A percentile compares a stretch with the other conserved stretches of the same genome.
These are phyloP conservation scores for Dendrobium nobile DNA, from an alignment of 106 monocot species.

Conservation along the genomic window DNA sequence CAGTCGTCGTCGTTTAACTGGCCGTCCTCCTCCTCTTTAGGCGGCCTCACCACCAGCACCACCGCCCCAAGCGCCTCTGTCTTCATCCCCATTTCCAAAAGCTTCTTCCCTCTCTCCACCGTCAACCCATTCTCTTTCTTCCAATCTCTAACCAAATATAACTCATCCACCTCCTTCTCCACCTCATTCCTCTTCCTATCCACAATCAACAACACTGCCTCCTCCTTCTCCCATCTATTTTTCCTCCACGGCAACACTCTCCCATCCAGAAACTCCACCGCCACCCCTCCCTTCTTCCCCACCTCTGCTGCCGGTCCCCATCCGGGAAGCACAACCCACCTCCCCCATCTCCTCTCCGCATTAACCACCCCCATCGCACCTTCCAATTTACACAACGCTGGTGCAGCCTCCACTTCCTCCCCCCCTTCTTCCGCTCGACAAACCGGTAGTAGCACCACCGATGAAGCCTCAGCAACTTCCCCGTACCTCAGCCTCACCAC, in stretches of 20 bases:
- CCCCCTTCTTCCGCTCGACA: conserved; percentile 36
- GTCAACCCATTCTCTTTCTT: conserved; percentile 21
- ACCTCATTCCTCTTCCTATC: conserved; percentile 47
- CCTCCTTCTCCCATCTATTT: conserved; percentile 29
- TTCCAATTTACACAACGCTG: conserved; percentile 25
- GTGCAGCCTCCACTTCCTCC: conserved; percentile 41
- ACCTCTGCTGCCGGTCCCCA: conserved; percentile 52
- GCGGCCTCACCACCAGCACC: conserved; percentile 75
- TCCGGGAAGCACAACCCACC: conserved; percentile 80
- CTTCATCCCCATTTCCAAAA: conserved; percentile 28
- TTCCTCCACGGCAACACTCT: conserved; percentile 59
- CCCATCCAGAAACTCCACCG: conserved; percentile 46
- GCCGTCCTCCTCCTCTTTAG: conserved; percentile 44
- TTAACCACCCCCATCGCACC: conserved; percentile 59
- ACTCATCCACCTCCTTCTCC: conserved; percentile 24
- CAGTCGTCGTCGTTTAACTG: conserved; percentile 47
- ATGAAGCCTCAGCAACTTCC: conserved; percentile 70
- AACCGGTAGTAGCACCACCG: conserved; percentile 63
- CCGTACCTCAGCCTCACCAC: conserved; percentile 80
- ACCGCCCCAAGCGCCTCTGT: conserved; percentile 42
- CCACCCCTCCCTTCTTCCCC: conserved; percentile 32
- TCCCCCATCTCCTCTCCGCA: conserved; percentile 61
- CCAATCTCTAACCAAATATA: conserved; percentile 36
- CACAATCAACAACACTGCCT: conserved; percentile 61
- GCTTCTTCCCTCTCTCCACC: conserved; percentile 64